These are phyloP conservation scores for Ceratocystis colombiana DNA, from an alignment of 2,329 filamentous ascomycete species.

Conservation along the genomic window DNA sequence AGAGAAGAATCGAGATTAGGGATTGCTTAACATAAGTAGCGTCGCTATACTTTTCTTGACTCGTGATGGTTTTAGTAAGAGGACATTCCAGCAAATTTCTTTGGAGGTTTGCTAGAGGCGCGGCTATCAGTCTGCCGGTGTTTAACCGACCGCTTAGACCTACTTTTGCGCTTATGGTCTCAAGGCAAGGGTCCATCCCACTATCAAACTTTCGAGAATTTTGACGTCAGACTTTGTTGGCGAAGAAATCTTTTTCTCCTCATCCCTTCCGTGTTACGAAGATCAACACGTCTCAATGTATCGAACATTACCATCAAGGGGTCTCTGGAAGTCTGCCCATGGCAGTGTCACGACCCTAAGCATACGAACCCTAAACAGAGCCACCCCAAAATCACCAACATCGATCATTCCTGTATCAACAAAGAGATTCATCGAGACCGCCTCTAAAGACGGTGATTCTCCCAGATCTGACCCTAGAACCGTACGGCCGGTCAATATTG, in stretches of 20 bases:
- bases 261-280: not conserved
- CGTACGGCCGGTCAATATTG: not conserved
- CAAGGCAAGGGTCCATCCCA: not conserved
- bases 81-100: constrained; percentile 21
- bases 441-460: not conserved
- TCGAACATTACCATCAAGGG: constrained; percentile 19
- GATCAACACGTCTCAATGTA: constrained; percentile 18
- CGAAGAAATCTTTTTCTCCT: constrained; percentile 17
- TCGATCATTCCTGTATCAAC: not conserved
- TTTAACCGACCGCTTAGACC: not conserved
- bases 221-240: constrained; percentile 15
- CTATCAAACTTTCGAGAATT: constrained; percentile 17
- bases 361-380: not conserved
- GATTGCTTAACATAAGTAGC: not conserved
- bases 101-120: constrained; percentile 16
- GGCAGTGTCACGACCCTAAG: not conserved
- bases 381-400: not conserved
- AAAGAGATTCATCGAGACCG: constrained; percentile 6
- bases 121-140: constrained; percentile 2
- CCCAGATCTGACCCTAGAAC: not conserved
- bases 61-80: not conserved
- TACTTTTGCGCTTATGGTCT: not conserved
- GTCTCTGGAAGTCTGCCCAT: constrained; percentile 16
- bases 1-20: not conserved
- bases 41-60: not conserved